Evolutionary conservation across 1,139 yeast genomes (phyloP).

Genomic region (Schwanniomyces etchellsii): DNA sequence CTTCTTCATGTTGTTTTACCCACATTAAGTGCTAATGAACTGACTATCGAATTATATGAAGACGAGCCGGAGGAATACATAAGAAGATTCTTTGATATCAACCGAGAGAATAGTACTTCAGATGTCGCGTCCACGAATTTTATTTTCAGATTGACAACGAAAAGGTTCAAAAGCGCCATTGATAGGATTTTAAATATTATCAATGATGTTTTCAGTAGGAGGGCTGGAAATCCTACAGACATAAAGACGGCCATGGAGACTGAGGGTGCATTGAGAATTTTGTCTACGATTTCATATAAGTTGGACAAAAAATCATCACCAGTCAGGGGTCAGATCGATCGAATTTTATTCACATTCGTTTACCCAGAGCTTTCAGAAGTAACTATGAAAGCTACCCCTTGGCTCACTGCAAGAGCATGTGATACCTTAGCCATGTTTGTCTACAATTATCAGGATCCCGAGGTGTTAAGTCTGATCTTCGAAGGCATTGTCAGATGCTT

Average conservation of each 20-base stretch:
- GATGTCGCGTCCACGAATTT: slow-evolving; percentile 82
- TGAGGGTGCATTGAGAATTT: slow-evolving; percentile 48
- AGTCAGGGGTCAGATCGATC: slow-evolving; percentile 41
- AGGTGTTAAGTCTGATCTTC: slow-evolving; percentile 39
- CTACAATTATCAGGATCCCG: slow-evolving; percentile 33
- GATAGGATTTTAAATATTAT: slow-evolving; percentile 40
- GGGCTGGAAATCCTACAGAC: slow-evolving; percentile 28
- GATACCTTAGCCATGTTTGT: slow-evolving; percentile 47
- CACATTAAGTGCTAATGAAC: slow-evolving; percentile 50
- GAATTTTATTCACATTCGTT: slow-evolving; percentile 37
- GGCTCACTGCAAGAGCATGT: slow-evolving; percentile 53
- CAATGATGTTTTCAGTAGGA: slow-evolving; percentile 44
- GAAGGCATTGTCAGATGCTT: slow-evolving; percentile 41
- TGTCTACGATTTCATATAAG: slow-evolving; percentile 41
- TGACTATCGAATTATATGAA: slow-evolving; percentile 57
- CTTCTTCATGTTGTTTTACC: slow-evolving; percentile 59
- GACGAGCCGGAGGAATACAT: slow-evolving; percentile 73
- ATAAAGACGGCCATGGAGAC: slow-evolving; percentile 31
- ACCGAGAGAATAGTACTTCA: slow-evolving; percentile 67
- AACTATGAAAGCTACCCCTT: slow-evolving; percentile 28
- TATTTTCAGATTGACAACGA: slow-evolving; percentile 44
- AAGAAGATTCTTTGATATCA: slow-evolving; percentile 62
- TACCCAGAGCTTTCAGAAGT: slow-evolving; percentile 40
- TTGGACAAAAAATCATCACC: slow-evolving; percentile 36
- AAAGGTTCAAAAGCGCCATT: slow-evolving; percentile 42